Evolutionary conservation across 2,329 filamentous ascomycete species (phyloP).

Genomic region (Plectosphaerella cucumerina): DNA sequence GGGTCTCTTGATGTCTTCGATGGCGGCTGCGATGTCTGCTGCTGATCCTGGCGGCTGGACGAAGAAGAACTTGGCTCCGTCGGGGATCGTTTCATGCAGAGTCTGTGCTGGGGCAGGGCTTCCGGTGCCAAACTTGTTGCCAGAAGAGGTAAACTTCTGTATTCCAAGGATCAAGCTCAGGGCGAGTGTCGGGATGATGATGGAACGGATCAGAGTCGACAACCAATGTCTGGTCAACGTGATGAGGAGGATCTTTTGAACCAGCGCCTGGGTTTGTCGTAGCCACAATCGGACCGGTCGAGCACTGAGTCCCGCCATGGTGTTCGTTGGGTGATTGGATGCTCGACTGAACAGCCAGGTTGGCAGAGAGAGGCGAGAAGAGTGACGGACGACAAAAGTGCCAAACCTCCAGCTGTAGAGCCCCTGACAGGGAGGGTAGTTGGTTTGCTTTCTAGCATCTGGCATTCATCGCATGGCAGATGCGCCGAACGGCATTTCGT

Average conservation of each 20-base stretch:
- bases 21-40: not conserved
- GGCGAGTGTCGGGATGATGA: not conserved
- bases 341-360: not conserved
- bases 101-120: not conserved
- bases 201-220: not conserved
- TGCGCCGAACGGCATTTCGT: not conserved
- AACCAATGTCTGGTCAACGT: not conserved
- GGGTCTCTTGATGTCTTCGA: not conserved
- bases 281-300: not conserved
- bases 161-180: not conserved
- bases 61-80: not conserved
- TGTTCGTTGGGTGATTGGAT: not conserved
- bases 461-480: not conserved
- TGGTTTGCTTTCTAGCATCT: not conserved
- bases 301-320: not conserved
- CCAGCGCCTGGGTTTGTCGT: not conserved
- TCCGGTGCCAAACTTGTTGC: slow-evolving; percentile 1
- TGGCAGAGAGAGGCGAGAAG: not conserved
- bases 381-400: not conserved
- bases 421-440: not conserved
- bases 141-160: not conserved
- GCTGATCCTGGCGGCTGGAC: not conserved
- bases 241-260: slow-evolving; percentile 1
- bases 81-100: not conserved
- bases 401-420: not conserved